Base-by-base conservation (phyloP, 306 rosid genomes). In the Rosa multiflora region DNA sequence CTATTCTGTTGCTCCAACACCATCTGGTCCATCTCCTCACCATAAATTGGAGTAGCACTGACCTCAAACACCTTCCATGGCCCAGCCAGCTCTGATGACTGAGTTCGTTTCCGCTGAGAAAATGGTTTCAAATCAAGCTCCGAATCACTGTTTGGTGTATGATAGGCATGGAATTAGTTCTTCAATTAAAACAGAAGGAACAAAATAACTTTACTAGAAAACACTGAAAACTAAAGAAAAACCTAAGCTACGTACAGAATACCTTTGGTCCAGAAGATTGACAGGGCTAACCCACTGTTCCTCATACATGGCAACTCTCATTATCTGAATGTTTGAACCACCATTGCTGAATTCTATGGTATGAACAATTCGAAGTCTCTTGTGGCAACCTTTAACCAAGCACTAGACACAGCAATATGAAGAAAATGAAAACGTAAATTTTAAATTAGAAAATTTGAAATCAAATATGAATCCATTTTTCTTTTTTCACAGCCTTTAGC, bases 311-410 rank as follows among this genome's bases (percentile, higher is more conserved):
- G 94, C 97, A 61, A 92, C 94, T 85, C 99, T 91, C 92, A 95
- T 74, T 77, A 95, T 95, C 82, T 90, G 99, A 80, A 95, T 91
- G 84, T 92, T 87, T 6, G 98, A 86, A 79, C 98, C 99, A 23
- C 97, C 94, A 43, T 90, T 80, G 52, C 44, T 84, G 85, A 95
- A 92, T 79, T 95, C 98, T 80, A 95, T 91, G 44, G 98, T 95
- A 66, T 92, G 99, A 79, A 95, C 85, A 18, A 95, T 81, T 14
- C 98, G 95, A 55, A 95, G 87, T 82, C 99, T 89, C 90, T 81
- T 91, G 85, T 95, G 99, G 84, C 98, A 91, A 76, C 99, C 98
- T 86, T 92, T 95, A 52, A 94, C 99, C 85, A 95, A 90, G 78
- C 97, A 92, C 98, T 95, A 59, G 75, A 61, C 75, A 74, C 78